phyloP scores from a whole-genome alignment of 2,329 filamentous ascomycete genomes.

The Xylaria sp. region DNA sequence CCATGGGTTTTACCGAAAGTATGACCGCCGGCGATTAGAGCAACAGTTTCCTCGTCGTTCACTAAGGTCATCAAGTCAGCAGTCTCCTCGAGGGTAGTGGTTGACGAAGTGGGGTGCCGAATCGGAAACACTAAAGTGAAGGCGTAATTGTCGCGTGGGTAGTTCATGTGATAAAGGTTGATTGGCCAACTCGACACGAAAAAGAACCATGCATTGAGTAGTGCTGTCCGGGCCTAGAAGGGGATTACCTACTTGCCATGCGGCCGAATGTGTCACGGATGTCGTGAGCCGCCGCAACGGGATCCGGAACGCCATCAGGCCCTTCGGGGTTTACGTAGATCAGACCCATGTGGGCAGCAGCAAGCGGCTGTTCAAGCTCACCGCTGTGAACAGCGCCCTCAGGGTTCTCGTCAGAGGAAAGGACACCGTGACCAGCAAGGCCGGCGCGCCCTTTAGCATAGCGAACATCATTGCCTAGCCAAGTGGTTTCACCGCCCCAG shows the following conservation, averaged over 20 bases:
- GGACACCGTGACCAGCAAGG: slow-evolving; percentile 42
- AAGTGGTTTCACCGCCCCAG: slow-evolving; percentile 78
- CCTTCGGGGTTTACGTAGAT: slow-evolving; percentile 86
- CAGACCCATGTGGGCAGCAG: slow-evolving; percentile 73
- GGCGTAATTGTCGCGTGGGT: neutral
- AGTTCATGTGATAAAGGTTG: neutral
- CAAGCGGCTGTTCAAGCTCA: slow-evolving; percentile 71
- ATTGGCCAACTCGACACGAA: neutral
- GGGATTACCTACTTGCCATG: slow-evolving; percentile 63
- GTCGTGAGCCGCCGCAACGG: slow-evolving; percentile 70
- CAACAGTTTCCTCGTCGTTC: slow-evolving; percentile 82
- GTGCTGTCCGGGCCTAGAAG: no score
- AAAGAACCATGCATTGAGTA: neutral
- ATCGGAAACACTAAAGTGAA: no score
- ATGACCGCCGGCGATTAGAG: slow-evolving; percentile 79
- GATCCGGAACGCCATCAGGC: slow-evolving; percentile 73
- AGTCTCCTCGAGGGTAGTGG: no score
- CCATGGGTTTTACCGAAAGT: slow-evolving; percentile 83
- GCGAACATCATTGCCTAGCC: slow-evolving; percentile 75
- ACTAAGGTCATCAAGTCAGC: slow-evolving; percentile 42
- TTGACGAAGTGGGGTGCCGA: no score
- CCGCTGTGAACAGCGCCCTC: slow-evolving; percentile 61
- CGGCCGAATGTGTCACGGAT: slow-evolving; percentile 77
- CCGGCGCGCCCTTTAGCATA: slow-evolving; percentile 62
- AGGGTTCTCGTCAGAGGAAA: slow-evolving; percentile 42